Evolutionary conservation across 306 rosid genomes (phyloP).

Genomic region (Cucumis melo): DNA sequence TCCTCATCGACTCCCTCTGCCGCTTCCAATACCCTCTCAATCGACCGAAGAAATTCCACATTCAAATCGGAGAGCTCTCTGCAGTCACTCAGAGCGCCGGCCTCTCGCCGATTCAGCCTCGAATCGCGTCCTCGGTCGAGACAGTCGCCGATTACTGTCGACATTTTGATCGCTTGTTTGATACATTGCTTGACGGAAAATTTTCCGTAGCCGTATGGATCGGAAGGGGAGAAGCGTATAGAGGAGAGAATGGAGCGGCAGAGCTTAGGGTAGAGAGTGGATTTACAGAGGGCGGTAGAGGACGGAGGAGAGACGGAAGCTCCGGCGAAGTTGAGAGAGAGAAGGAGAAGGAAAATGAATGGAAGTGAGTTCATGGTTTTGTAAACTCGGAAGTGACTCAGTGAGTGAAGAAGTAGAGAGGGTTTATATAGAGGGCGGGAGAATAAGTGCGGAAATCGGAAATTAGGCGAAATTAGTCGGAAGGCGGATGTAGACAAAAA

Average conservation of each 20-base stretch:
- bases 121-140: constrained; percentile 10
- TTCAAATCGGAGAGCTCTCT: constrained; percentile 35
- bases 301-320: constrained; percentile 4
- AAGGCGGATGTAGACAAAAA: no score
- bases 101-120: constrained; percentile 11
- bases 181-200: constrained; percentile 56
- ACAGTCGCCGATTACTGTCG: constrained; percentile 18
- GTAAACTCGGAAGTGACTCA: not conserved
- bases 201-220: constrained; percentile 45
- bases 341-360: not conserved
- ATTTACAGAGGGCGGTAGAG: constrained; percentile 34
- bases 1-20: constrained; percentile 13
- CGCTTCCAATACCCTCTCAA: constrained; percentile 15
- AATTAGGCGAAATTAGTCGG: no score
- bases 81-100: constrained; percentile 50
- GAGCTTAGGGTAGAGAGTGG: constrained; percentile 58
- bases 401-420: not conserved
- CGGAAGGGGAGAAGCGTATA: constrained; percentile 36
- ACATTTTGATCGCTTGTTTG: constrained; percentile 36
- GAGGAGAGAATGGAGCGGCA: constrained; percentile 61
- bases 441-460: not conserved
- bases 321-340: not conserved
- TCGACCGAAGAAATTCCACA: constrained; percentile 36
- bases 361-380: not conserved
- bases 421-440: not conserved